These are phyloP conservation scores for Hymenoscyphus linearis DNA, from an alignment of 2,329 filamentous ascomycete genomes.

Conservation along the genomic window DNA sequence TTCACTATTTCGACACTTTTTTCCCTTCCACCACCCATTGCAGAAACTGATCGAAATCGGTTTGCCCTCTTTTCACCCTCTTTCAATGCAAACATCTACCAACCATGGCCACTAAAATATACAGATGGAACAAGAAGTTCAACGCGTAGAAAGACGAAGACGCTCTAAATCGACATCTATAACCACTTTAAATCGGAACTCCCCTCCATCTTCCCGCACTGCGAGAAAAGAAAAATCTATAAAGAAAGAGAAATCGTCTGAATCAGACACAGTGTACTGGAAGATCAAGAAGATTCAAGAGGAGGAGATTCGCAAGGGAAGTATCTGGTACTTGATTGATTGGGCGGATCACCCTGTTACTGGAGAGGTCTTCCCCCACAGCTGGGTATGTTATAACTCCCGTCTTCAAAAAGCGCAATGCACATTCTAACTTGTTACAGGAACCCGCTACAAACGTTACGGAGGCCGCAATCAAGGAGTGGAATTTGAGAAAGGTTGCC, in stretches of 20 bases:
- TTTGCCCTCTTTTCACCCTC: not conserved
- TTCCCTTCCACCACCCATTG: not conserved
- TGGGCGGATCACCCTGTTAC: constrained; percentile 50
- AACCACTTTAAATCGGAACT: not conserved
- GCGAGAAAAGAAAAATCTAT: not conserved
- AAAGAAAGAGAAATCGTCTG: not conserved
- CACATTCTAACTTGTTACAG: not conserved
- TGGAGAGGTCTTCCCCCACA: constrained; percentile 42
- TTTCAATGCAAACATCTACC: not conserved
- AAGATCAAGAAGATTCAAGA: constrained; percentile 15
- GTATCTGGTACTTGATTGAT: constrained; percentile 46
- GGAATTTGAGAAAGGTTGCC: constrained; percentile 3
- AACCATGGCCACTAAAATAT: constrained; percentile 5
- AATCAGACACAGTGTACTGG: not conserved
- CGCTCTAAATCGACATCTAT: not conserved
- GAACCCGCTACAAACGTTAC: constrained; percentile 8
- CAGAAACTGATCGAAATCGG: not conserved
- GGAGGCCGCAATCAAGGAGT: constrained; percentile 6
- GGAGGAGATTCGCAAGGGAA: constrained; percentile 13
- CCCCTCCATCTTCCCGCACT: not conserved
- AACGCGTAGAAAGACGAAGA: constrained; percentile 7
- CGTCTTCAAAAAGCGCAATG: not conserved
- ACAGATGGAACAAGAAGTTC: constrained; percentile 9
- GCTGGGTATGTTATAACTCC: constrained; percentile 42
- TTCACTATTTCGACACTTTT: not conserved